Conservation (phyloP, 2,329 filamentous ascomycete species). For the Didymella lethalis region DNA sequence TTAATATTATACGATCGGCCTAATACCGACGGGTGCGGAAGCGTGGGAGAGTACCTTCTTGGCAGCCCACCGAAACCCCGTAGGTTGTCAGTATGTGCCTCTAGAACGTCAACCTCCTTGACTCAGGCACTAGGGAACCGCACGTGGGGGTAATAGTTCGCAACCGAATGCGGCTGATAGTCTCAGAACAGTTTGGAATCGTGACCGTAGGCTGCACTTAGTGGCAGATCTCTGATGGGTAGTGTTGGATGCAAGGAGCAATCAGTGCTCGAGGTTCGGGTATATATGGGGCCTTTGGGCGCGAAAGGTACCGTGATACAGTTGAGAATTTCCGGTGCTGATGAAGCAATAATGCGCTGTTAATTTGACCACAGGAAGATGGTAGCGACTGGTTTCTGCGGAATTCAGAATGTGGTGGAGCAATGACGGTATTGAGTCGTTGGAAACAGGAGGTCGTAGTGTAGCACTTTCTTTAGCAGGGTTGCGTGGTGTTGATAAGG, state of each 20-base stretch:
- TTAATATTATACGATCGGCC: conserved; percentile 31
- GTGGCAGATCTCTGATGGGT: conserved; percentile 28
- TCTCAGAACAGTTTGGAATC: conserved; percentile 25
- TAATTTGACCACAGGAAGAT: neutral
- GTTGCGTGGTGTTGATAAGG: conserved; percentile 33
- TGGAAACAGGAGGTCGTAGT: conserved; percentile 18
- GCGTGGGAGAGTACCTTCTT: conserved; percentile 11
- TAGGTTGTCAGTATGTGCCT: conserved; percentile 20
- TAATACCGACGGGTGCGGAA: conserved; percentile 12
- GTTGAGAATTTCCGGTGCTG: conserved; percentile 13
- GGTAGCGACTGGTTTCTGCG: conserved; percentile 8
- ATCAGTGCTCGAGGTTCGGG: conserved; percentile 26
- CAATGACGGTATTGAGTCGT: conserved; percentile 17
- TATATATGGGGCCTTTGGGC: conserved; percentile 31
- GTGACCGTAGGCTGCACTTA: conserved; percentile 27
- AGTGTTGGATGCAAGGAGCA: conserved; percentile 27
- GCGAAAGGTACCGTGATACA: conserved; percentile 9
- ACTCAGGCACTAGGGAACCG: conserved; percentile 25
- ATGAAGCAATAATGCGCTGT: conserved; percentile 2
- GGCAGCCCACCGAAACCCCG: conserved; percentile 15
- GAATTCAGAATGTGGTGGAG: conserved; percentile 2
- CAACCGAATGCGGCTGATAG: conserved; percentile 23
- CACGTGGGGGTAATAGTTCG: conserved; percentile 29
- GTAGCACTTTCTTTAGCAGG: conserved; percentile 18
- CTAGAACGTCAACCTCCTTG: conserved; percentile 25